Conservation (phyloP, 768 basidiomycete species). For the Panaeolus papilionaceus region DNA sequence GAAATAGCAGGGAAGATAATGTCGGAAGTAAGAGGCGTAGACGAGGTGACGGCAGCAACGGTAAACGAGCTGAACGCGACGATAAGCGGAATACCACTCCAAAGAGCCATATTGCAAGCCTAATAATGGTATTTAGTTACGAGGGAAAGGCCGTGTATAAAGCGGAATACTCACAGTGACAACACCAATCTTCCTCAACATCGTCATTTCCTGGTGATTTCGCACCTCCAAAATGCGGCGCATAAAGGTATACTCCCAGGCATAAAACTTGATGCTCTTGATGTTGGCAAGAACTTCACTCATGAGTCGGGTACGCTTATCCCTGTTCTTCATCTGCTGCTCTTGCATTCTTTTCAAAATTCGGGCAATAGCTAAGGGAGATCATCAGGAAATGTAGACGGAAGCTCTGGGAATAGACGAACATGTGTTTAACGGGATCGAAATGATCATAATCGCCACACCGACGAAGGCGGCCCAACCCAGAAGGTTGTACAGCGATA, state of each 20-base stretch:
- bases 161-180: slow-evolving; percentile 53
- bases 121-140: slow-evolving; percentile 27
- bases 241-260: slow-evolving; percentile 94
- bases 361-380: slow-evolving; percentile 60
- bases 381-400: neutral
- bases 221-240: slow-evolving; percentile 79
- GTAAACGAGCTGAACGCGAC: slow-evolving; percentile 88
- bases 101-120: slow-evolving; percentile 67
- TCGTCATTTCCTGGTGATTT: slow-evolving; percentile 81
- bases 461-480: slow-evolving; percentile 94
- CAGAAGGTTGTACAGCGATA: slow-evolving; percentile 88
- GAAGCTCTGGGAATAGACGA: slow-evolving; percentile 22
- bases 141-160: neutral
- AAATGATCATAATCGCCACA: slow-evolving; percentile 86
- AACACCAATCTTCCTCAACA: slow-evolving; percentile 85
- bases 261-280: slow-evolving; percentile 90
- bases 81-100: slow-evolving; percentile 73
- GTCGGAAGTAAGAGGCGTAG: slow-evolving; percentile 82
- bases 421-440: slow-evolving; percentile 76
- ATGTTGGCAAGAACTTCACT: slow-evolving; percentile 94
- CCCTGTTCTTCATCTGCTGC: slow-evolving; percentile 93
- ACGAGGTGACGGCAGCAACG: slow-evolving; percentile 65
- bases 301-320: slow-evolving; percentile 86
- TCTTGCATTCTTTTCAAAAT: slow-evolving; percentile 80
- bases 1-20: slow-evolving; percentile 97